Percentiles rank a stretch among this genome's conserved stretches.
Conservation (phyloP, 805 yeast species). For the Middelhovenomyces tepae region DNA sequence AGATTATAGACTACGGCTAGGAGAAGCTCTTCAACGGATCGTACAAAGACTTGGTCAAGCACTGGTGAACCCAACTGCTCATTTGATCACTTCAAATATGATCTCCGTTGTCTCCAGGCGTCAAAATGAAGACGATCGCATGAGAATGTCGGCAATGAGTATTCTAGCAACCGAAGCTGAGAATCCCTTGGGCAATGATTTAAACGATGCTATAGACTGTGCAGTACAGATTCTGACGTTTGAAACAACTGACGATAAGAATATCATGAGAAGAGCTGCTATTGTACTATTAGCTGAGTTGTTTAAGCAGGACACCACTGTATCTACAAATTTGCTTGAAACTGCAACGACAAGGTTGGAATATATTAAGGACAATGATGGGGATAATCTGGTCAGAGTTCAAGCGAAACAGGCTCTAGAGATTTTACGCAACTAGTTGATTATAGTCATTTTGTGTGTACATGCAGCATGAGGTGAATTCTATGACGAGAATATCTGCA, state of each 20-base stretch:
- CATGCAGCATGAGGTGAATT: no score
- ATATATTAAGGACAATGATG: slow-evolving; percentile 19
- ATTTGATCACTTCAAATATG: slow-evolving; percentile 35
- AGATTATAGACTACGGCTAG: slow-evolving; percentile 68
- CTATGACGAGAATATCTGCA: no score
- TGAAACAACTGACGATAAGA: slow-evolving; percentile 41
- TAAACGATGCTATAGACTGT: slow-evolving; percentile 62
- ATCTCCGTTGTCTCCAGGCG: slow-evolving; percentile 23
- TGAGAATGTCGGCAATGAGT: slow-evolving; percentile 84
- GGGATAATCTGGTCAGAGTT: slow-evolving; percentile 25
- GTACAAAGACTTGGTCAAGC: slow-evolving; percentile 42
- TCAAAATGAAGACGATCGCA: slow-evolving; percentile 38
- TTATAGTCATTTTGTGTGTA: no score
- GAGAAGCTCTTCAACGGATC: slow-evolving; percentile 67
- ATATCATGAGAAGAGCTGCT: slow-evolving; percentile 63
- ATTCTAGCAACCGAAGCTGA: slow-evolving; percentile 65
- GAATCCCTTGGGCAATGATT: slow-evolving; percentile 43
- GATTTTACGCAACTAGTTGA: no score
- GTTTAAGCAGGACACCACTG: slow-evolving; percentile 16
- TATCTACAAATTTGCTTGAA: slow-evolving; percentile 8
- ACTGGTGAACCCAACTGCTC: slow-evolving; percentile 38
- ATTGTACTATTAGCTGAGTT: slow-evolving; percentile 46
- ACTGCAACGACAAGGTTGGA: slow-evolving; percentile 14
- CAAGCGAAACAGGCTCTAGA: slow-evolving; percentile 23
- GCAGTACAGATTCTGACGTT: slow-evolving; percentile 63